These are phyloP conservation scores for Ottelia alismoides DNA, from an alignment of 106 monocot genomes.

Conservation along the genomic window DNA sequence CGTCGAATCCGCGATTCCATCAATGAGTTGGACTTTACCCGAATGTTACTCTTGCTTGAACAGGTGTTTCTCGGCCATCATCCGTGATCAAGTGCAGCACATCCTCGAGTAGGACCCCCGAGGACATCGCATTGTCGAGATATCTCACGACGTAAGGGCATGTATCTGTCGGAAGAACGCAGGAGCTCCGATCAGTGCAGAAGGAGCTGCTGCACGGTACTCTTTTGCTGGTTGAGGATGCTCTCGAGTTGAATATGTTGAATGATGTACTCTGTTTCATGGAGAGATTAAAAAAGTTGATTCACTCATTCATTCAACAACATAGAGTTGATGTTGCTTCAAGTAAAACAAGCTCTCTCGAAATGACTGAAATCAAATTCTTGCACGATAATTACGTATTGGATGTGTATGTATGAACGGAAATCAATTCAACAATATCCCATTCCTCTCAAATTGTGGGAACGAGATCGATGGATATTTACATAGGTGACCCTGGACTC, in stretches of 20 bases:
- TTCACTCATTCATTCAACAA: too few species aligned
- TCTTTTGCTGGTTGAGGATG: slow-evolving; percentile 54
- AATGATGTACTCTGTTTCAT: too few species aligned
- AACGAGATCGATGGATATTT: too few species aligned
- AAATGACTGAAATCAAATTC: too few species aligned
- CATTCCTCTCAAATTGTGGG: too few species aligned
- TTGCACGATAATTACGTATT: too few species aligned
- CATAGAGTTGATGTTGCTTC: too few species aligned
- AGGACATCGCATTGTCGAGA: slow-evolving; percentile 53
- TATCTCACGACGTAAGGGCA: slow-evolving; percentile 69
- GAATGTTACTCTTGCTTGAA: slow-evolving; percentile 46
- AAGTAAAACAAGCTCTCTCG: too few species aligned
- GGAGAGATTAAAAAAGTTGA: too few species aligned
- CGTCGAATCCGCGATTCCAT: neutral
- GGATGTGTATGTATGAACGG: too few species aligned
- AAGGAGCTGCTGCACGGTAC: slow-evolving; percentile 54
- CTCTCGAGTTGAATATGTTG: slow-evolving; percentile 43
- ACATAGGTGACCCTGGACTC: too few species aligned
- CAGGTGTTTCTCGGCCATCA: slow-evolving; percentile 16
- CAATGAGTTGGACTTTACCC: slow-evolving; percentile 37
- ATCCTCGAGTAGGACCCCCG: slow-evolving; percentile 70
- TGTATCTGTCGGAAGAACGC: slow-evolving; percentile 13
- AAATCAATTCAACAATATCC: too few species aligned
- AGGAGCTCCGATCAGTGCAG: slow-evolving; percentile 35
- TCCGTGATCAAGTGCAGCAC: slow-evolving; percentile 63